phyloP scores from a whole-genome alignment of 306 rosid species.

The Trifolium pratense region DNA sequence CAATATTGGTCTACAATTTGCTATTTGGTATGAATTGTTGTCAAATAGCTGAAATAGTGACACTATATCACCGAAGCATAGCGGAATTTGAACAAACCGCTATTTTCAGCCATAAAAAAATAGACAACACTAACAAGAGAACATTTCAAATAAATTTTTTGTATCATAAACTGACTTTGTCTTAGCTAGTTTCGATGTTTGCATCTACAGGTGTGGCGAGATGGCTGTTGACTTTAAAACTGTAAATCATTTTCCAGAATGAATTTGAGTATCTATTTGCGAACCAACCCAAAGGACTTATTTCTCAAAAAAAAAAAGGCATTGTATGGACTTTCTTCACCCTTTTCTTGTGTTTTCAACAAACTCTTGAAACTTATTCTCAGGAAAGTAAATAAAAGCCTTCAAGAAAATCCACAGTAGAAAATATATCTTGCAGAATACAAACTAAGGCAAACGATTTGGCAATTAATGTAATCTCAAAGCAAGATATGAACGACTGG shows the following conservation, averaged over 20 bases:
- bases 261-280: background rate
- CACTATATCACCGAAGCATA: background rate
- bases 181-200: slow-evolving; percentile 11
- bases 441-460: too few relatives aligned
- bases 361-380: too few relatives aligned
- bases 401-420: too few relatives aligned
- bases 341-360: too few relatives aligned
- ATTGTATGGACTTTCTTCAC: too few relatives aligned
- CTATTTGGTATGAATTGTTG: background rate
- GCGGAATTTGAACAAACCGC: background rate
- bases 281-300: too few relatives aligned
- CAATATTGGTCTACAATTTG: background rate
- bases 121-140: background rate
- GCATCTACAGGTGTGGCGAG: background rate
- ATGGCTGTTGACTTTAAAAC: background rate
- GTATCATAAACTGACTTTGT: background rate
- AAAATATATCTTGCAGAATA: too few relatives aligned
- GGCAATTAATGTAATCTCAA: too few relatives aligned
- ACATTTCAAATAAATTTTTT: slow-evolving; percentile 16
- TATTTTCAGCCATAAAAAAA: background rate
- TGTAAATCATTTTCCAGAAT: background rate
- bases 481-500: too few relatives aligned
- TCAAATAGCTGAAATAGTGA: background rate
- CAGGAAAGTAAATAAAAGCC: too few relatives aligned
- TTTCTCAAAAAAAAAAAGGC: too few relatives aligned